Evolutionary conservation across 805 yeast species (phyloP).

Genomic region (Teunomyces lycoperdinae): DNA sequence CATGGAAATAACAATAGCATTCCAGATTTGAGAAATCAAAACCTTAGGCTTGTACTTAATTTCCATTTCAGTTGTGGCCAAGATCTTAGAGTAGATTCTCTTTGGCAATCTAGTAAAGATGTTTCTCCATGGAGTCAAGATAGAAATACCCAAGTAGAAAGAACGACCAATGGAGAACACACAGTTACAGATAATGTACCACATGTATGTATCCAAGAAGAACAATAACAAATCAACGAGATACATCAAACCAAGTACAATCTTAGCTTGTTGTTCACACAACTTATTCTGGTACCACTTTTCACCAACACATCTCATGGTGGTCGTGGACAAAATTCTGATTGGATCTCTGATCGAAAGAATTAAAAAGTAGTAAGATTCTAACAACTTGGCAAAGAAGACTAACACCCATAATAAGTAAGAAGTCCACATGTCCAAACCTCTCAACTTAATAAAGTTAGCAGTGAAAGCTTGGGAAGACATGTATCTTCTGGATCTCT

Average conservation of each 20-base stretch:
- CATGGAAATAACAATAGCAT: slow-evolving; percentile 98
- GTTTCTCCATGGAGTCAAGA: slow-evolving; percentile 99
- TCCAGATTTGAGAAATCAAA: slow-evolving; percentile 97
- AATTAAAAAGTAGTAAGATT: slow-evolving; percentile 90
- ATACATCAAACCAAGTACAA: slow-evolving; percentile 89
- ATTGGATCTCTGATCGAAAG: slow-evolving; percentile 92
- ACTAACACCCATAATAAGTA: slow-evolving; percentile 87
- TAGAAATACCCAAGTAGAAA: slow-evolving; percentile 97
- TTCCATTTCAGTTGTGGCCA: slow-evolving; percentile 99
- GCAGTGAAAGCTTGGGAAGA: slow-evolving; percentile 97
- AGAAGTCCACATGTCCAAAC: slow-evolving; percentile 95
- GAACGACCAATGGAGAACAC: slow-evolving; percentile 96
- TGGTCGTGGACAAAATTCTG: slow-evolving; percentile 77
- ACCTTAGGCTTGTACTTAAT: slow-evolving; percentile 98
- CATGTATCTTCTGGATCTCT: slow-evolving; percentile 80
- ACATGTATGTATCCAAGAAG: slow-evolving; percentile 98
- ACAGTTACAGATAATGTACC: slow-evolving; percentile 96
- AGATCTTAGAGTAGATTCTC: slow-evolving; percentile 95
- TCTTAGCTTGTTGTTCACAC: slow-evolving; percentile 83
- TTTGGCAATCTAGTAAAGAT: slow-evolving; percentile 96
- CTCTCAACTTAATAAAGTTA: slow-evolving; percentile 72
- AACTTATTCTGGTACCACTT: slow-evolving; percentile 74
- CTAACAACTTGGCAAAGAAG: slow-evolving; percentile 82
- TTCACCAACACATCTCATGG: slow-evolving; percentile 96
- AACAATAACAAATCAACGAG: slow-evolving; percentile 90